Conservation (phyloP, 2,329 filamentous ascomycete genomes). For the Aspergillaceae sp. region DNA sequence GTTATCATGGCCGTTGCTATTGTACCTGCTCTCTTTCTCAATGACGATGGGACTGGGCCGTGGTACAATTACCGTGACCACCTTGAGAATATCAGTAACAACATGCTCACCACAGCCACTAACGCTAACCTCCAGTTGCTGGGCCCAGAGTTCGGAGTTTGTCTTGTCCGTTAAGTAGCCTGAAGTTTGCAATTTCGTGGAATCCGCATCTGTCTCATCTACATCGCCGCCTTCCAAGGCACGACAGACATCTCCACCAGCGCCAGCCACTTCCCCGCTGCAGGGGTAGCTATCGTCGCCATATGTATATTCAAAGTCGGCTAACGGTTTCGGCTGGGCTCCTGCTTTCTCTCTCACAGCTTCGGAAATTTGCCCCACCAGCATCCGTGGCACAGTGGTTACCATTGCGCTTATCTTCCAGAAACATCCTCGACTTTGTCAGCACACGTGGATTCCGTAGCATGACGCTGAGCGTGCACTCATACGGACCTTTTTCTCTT, state of each 20-base stretch:
- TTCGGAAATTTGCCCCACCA: slow-evolving; percentile 14
- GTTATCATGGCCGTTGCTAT: too few species aligned
- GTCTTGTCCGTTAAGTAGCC: slow-evolving; percentile 77
- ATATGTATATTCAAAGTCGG: slow-evolving; percentile 17
- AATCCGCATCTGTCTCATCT: slow-evolving; percentile 46
- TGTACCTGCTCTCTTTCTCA: too few species aligned
- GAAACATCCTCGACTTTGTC: slow-evolving; percentile 15
- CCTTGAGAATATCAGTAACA: slow-evolving; percentile 98
- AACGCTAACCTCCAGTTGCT: slow-evolving; percentile 50
- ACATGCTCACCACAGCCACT: slow-evolving; percentile 95
- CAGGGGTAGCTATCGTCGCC: slow-evolving; percentile 13
- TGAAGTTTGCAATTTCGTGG: slow-evolving; percentile 93
- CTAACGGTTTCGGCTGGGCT: slow-evolving; percentile 14
- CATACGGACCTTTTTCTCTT: slow-evolving; percentile 13
- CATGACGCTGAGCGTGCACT: slow-evolving; percentile 11
- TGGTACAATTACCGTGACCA: slow-evolving; percentile 98
- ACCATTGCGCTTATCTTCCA: slow-evolving; percentile 14
- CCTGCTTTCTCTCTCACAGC: slow-evolving; percentile 13
- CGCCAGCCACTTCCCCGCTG: slow-evolving; percentile 7
- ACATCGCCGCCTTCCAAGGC: slow-evolving; percentile 12
- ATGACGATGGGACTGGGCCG: slow-evolving; percentile 53
- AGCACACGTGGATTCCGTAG: slow-evolving; percentile 13
- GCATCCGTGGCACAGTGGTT: slow-evolving; percentile 11
- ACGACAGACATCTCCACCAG: slow-evolving; percentile 6
- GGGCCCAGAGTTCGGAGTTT: slow-evolving; percentile 52